Evolutionary conservation across 805 yeast species (phyloP), one percentile per base, ranked within the genome.

Genomic region (Kockiozyma suomiensis): DNA sequence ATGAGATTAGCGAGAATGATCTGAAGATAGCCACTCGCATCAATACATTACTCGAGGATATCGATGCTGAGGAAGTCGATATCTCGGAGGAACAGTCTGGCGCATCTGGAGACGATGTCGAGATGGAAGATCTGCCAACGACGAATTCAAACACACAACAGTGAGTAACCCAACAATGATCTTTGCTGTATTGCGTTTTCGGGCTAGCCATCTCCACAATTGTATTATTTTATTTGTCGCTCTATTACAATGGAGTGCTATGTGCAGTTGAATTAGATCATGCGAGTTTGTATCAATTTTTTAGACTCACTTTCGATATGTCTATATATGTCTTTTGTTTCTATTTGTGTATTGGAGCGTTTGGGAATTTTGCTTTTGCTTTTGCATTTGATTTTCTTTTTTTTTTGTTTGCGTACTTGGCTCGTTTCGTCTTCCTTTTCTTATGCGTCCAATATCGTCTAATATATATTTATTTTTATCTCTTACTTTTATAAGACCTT

Each of bases 1-100:
- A 67, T 54, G 79, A 80, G 69, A 81, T 86, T 74, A 83, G 87
- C 28, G 80, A 73, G 32, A 81, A 81, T 65, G 96, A 90, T 71
- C 68, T 73, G 62, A 78, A 77, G 48, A 75, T 85, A 40, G 68
- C 80, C 41, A 76, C 72, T 21, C 76, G 78, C 66, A 79, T 87
- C 49, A 74, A 79, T 59, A 80, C 79, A 32, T 70, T 83, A 56
- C 78, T 84, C 21, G 79, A 73, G 38, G 83, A 73, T 4, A 77
- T 74, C 23, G 53, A 54, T n/a, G 61, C 59, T 45, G 52, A 62
- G 38, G 70, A 65, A 33, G 65, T 64, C 48, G 66, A 65, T 28
- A 28, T 48, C 15, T 42, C 58, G 7, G 56, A 46, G 33, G 56
- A 54, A 25, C 45, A 41, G 26, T 32, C 43, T 32, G 55, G 40